Evolutionary conservation across 257 asterid species (phyloP).

Genomic region (Solanum ossicruentum): DNA sequence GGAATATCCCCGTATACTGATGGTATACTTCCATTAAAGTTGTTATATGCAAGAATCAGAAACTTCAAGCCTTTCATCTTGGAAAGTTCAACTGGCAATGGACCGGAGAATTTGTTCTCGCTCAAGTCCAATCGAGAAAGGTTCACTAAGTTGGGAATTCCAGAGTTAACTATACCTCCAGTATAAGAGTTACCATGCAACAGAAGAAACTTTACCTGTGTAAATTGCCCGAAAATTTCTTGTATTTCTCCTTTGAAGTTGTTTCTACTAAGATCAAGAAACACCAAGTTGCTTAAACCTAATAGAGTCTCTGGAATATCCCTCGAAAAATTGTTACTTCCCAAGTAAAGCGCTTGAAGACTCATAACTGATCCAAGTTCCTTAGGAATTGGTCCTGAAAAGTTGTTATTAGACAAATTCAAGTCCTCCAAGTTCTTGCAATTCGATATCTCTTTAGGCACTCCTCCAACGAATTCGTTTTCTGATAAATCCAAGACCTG

Average conservation of each 20-base stretch:
- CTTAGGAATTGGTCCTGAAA: constrained; percentile 50
- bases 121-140: constrained; percentile 68
- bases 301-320: constrained; percentile 54
- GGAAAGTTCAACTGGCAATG: constrained; percentile 48
- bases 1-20: constrained; percentile 47
- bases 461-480: constrained; percentile 38
- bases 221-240: constrained; percentile 41
- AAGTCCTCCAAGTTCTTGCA: constrained; percentile 36
- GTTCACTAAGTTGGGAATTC: constrained; percentile 45
- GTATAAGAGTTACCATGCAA: constrained; percentile 45
- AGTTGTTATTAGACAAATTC: constrained; percentile 44
- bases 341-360: constrained; percentile 46
- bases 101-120: constrained; percentile 57
- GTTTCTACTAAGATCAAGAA: constrained; percentile 67
- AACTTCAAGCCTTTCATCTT: constrained; percentile 44
- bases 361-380: constrained; percentile 50
- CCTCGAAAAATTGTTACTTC: constrained; percentile 56
- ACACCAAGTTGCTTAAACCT: constrained; percentile 29
- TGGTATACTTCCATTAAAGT: constrained; percentile 65
- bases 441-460: constrained; percentile 47
- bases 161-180: constrained; percentile 53
- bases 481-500: constrained; percentile 51
- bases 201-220: constrained; percentile 52
- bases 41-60: constrained; percentile 63
- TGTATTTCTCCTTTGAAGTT: constrained; percentile 66